A percentile compares a stretch with the other conserved stretches of the same genome.
Evolutionary conservation across 78 protist genomes (phyloP).

Genomic region (Speleostelium caveatum): DNA sequence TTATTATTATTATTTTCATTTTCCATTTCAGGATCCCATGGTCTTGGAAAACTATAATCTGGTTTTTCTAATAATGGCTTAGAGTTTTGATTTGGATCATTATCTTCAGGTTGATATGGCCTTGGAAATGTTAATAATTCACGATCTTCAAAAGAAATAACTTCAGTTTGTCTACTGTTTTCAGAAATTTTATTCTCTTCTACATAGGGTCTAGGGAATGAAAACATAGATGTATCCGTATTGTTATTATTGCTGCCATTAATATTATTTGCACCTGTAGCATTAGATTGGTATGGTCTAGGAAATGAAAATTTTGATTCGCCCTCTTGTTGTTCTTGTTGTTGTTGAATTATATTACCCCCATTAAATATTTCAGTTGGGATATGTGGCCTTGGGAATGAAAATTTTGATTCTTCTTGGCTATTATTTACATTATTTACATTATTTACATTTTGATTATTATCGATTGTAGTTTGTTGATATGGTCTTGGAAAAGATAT

Average conservation of each 20-base stretch:
- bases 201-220: neutral
- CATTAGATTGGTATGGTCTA: constrained; percentile 35
- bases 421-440: neutral
- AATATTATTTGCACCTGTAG: neutral
- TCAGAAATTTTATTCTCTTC: neutral
- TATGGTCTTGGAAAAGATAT: constrained; percentile 61
- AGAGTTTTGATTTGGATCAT: neutral
- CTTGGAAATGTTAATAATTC: constrained; percentile 64
- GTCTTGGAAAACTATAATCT: constrained; percentile 72
- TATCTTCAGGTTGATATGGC: constrained; percentile 35
- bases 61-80: constrained; percentile 16
- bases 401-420: constrained; percentile 14
- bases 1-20: neutral
- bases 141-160: constrained; percentile 32
- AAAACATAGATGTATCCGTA: neutral
- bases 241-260: neutral
- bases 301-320: constrained; percentile 59
- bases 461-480: neutral
- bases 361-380: no score
- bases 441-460: neutral
- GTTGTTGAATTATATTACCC: neutral
- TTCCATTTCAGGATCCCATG: constrained; percentile 54
- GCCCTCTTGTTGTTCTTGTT: constrained; percentile 7
- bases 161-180: constrained; percentile 7
- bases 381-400: constrained; percentile 56